A percentile compares a stretch with the other conserved stretches of the same genome.
These are phyloP conservation scores for Thielaviopsis ethacetica DNA, from an alignment of 2,329 filamentous ascomycete genomes.

Conservation along the genomic window DNA sequence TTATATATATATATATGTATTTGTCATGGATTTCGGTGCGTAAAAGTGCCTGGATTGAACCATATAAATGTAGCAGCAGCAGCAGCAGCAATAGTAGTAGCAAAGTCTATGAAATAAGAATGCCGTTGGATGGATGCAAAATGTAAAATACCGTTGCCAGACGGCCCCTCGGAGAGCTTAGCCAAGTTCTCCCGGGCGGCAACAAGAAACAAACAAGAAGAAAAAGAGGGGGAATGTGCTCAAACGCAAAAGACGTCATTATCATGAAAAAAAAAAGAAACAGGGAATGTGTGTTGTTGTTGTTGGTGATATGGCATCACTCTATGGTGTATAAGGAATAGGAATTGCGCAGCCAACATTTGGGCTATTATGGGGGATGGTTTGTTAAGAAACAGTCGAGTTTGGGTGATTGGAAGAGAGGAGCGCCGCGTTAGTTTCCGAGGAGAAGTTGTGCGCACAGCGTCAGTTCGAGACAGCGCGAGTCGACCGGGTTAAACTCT, in stretches of 20 bases:
- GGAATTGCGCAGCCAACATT: too few species aligned
- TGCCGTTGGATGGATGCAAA: not conserved
- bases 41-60: not conserved
- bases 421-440: not conserved
- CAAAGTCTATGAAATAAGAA: not conserved
- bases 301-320: not conserved
- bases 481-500: constrained; percentile 33
- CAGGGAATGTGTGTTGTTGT: too few species aligned
- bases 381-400: too few species aligned
- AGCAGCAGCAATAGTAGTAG: not conserved
- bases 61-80: not conserved
- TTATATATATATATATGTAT: not conserved
- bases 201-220: not conserved
- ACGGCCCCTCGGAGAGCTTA: too few species aligned
- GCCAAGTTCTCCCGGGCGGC: not conserved
- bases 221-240: not conserved
- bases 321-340: not conserved
- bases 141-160: not conserved
- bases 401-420: not conserved
- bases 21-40: not conserved
- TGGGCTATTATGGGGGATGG: too few species aligned
- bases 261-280: not conserved
- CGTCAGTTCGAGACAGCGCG: constrained; percentile 33
- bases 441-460: constrained; percentile 33
- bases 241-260: not conserved